Base-by-base conservation (phyloP, 1,284 basidiomycete genomes). In the Marasmius oreades region DNA sequence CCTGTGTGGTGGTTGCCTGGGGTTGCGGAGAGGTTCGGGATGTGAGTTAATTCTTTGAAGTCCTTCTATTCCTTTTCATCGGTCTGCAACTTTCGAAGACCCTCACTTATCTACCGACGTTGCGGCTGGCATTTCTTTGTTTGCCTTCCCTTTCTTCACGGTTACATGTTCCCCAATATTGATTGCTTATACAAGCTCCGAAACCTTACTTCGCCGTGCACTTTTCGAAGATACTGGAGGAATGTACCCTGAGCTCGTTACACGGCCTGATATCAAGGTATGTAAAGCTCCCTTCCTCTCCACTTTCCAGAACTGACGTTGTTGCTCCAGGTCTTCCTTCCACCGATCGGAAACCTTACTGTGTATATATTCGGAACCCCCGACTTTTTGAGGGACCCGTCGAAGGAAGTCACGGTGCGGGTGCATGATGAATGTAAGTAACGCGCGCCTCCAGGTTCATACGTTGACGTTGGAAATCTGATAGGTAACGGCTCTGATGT, bases 1-100 rank as follows among this genome's bases (percentile, higher is more conserved):
- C 93, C 92, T 0, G 93, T 97, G 11, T 98, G 95, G 95, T 94
- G 90, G 70, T 76, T 98, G 0, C 95, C 96, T 37, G 94, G 95
- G n/a, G 86, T 96, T 0, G 93, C 93, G 1, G 86, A 92, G 63
- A 79, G 93, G 28, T 92, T 96, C 65, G 89, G 86, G 42, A 93
- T 96, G 89, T 90, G 62, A 68, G 88, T 77, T 22, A 33, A 46
- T n/a, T 37, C 47, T 10, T 31, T 31, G 28, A n/a, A 37, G 5
- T 16, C 36, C 43, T 37, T n/a, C 16, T 39, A 33, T 53, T 55
- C 16, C 37, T 37, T 26, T 39, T 52, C 24, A 2, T 12, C 12
- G 36, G 36, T n/a, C n/a, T n/a, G n/a, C n/a, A n/a, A n/a, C n/a
- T n/a, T n/a, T n/a, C n/a, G n/a, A n/a, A n/a, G n/a, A n/a, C n/a